Evolutionary conservation across 768 basidiomycete genomes (phyloP).

Genomic region (Leccinum uliginosum): DNA sequence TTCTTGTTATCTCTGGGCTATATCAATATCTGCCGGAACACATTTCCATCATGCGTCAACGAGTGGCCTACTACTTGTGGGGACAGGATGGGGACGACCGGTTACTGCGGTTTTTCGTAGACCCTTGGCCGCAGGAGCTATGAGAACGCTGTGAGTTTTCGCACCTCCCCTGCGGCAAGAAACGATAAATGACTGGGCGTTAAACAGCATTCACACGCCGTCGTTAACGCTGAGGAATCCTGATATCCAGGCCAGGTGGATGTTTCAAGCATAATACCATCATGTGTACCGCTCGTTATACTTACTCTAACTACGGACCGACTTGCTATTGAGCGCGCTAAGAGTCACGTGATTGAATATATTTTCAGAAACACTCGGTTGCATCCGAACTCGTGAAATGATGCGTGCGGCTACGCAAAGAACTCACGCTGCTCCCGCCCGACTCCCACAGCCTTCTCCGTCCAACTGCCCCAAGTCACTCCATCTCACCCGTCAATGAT

Average conservation of each 20-base stretch:
- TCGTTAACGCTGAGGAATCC: background rate
- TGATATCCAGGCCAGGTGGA: background rate
- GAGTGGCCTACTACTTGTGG: constrained; percentile 61
- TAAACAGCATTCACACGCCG: background rate
- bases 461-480: background rate
- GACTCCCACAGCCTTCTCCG: background rate
- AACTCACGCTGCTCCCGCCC: background rate
- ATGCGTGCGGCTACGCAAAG: too few species aligned
- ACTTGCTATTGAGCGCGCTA: too few species aligned
- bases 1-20: constrained; percentile 48
- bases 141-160: constrained; percentile 12
- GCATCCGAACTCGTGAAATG: background rate
- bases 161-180: background rate
- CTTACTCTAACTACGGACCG: background rate
- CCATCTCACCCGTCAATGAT: background rate
- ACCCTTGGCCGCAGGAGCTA: constrained; percentile 25
- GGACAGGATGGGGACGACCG: constrained; percentile 46
- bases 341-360: background rate
- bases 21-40: constrained; percentile 60
- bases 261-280: background rate
- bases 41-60: constrained; percentile 46
- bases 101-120: constrained; percentile 27
- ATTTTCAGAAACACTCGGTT: background rate
- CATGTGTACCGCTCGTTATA: background rate
- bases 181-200: background rate